Evolutionary conservation across 2,329 filamentous ascomycete genomes (phyloP).

Genomic region (Calonectria henricotiae): DNA sequence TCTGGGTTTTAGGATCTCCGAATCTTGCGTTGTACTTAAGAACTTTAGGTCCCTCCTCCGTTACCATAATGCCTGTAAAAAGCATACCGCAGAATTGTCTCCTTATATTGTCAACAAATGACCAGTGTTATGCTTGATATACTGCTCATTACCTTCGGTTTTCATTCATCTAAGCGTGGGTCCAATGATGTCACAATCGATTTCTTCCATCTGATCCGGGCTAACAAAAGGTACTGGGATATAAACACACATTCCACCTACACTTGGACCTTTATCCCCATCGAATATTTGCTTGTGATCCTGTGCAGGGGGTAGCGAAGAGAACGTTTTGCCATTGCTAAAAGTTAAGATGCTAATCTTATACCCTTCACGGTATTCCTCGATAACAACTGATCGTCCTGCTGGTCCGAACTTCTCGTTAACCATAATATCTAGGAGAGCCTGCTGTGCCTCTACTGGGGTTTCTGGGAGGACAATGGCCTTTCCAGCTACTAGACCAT

Average conservation of each 20-base stretch:
- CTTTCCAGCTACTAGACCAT: constrained; percentile 83
- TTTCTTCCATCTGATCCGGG: constrained; percentile 67
- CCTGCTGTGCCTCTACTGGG: constrained; percentile 75
- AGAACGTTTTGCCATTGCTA: constrained; percentile 76
- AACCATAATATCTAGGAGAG: constrained; percentile 78
- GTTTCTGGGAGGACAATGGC: constrained; percentile 61
- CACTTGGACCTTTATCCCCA: constrained; percentile 79
- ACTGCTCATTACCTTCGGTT: constrained; percentile 63
- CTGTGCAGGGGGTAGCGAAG: constrained; percentile 79
- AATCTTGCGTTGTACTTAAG: constrained; percentile 3
- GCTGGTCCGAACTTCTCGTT: constrained; percentile 77
- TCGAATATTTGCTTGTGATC: constrained; percentile 83
- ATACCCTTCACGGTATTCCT: constrained; percentile 80
- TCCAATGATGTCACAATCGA: constrained; percentile 73
- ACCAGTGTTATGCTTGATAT: no score
- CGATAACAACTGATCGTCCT: constrained; percentile 80
- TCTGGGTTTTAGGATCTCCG: neutral
- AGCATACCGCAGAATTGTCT: neutral
- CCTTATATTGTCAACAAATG: neutral
- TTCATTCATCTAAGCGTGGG: constrained; percentile 77
- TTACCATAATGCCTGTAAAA: neutral
- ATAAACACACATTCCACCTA: constrained; percentile 84
- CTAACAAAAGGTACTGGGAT: constrained; percentile 74
- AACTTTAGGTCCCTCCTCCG: neutral
- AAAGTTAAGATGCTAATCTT: constrained; percentile 80